Percentiles rank a stretch among this genome's conserved stretches.
Conservation (phyloP, 179 eudicot species). For the Spinacia oleracea region DNA sequence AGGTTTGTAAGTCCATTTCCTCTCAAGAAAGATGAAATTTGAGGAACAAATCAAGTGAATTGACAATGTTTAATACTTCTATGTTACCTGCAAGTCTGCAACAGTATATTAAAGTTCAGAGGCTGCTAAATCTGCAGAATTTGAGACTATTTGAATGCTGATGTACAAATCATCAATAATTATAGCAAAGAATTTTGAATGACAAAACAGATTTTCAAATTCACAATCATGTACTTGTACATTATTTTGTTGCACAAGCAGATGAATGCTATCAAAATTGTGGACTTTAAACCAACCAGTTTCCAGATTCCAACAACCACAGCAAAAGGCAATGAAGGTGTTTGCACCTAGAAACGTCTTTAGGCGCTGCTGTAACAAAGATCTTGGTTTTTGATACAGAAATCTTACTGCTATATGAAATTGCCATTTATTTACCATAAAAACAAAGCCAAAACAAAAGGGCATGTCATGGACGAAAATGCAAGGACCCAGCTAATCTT, state of each 20-base stretch:
- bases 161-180: background rate
- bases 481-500: background rate
- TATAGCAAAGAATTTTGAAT: background rate
- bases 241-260: background rate
- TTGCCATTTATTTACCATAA: background rate
- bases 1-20: slow-evolving; percentile 86
- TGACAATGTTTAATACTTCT: background rate
- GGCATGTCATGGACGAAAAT: background rate
- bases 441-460: background rate
- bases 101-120: background rate
- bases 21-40: slow-evolving; percentile 34
- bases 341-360: background rate
- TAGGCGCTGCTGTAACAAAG: background rate
- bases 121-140: background rate
- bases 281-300: background rate
- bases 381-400: background rate
- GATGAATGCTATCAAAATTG: background rate
- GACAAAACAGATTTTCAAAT: background rate
- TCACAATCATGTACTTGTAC: background rate
- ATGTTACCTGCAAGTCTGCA: no score
- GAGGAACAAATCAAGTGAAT: background rate
- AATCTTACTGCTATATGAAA: background rate
- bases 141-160: no score
- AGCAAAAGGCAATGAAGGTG: background rate
- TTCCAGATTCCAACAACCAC: background rate